phyloP scores from a whole-genome alignment of 352 stramenopile species.

The Bremia lactucae region DNA sequence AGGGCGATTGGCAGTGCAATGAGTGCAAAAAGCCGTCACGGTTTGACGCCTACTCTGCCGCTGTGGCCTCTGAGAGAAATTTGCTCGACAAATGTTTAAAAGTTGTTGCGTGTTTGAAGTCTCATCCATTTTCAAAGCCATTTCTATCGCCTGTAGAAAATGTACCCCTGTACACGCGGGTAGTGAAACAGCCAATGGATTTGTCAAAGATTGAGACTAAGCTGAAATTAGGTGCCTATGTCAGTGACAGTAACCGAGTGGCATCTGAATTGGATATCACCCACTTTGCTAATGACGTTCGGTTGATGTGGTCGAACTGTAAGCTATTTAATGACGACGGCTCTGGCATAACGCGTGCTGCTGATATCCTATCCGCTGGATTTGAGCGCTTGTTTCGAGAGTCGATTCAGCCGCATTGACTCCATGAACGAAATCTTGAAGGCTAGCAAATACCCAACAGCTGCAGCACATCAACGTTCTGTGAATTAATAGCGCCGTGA shows the following conservation, averaged over 20 bases:
- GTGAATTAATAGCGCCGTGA: constrained; percentile 3
- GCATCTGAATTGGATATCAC: constrained; percentile 24
- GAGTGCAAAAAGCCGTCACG: constrained; percentile 69
- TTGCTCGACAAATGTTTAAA: constrained; percentile 54
- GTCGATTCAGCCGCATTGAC: constrained; percentile 24
- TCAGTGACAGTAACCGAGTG: constrained; percentile 24
- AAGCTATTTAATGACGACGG: constrained; percentile 79
- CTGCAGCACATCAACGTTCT: too few relatives aligned
- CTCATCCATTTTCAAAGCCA: constrained; percentile 67
- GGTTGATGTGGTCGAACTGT: constrained; percentile 78
- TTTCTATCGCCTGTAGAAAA: constrained; percentile 71
- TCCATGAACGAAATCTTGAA: constrained; percentile 11
- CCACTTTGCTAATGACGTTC: constrained; percentile 62
- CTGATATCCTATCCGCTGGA: constrained; percentile 47
- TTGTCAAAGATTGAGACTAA: constrained; percentile 63
- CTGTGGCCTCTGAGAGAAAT: constrained; percentile 38
- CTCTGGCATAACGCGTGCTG: constrained; percentile 64
- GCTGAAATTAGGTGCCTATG: constrained; percentile 46
- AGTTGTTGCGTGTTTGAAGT: constrained; percentile 58
- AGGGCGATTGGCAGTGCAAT: constrained; percentile 73
- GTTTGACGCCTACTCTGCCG: constrained; percentile 38
- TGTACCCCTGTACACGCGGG: constrained; percentile 55
- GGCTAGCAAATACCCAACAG: neutral
- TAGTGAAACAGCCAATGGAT: constrained; percentile 80
- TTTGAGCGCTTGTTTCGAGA: constrained; percentile 57